These are phyloP conservation scores for Exophiala alcalophila DNA, from an alignment of 2,329 filamentous ascomycete species.

Conservation along the genomic window DNA sequence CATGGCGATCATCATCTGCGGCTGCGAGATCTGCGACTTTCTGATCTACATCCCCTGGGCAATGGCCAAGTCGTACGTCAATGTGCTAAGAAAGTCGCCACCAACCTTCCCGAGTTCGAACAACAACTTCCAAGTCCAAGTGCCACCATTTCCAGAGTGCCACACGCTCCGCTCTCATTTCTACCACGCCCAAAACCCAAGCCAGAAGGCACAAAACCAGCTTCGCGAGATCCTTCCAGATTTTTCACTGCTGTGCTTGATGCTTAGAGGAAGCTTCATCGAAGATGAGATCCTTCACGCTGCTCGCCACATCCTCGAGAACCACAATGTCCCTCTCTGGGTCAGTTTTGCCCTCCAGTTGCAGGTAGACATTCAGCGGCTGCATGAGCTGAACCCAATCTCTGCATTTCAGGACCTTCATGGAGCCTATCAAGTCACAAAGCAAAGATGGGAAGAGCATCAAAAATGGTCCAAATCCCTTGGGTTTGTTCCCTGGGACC, in stretches of 20 bases:
- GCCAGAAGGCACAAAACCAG: background rate
- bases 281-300: conserved; percentile 10
- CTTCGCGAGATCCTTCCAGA: conserved; percentile 1
- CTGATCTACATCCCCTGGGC: conserved; percentile 6
- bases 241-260: conserved; percentile 3
- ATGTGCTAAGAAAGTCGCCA: background rate
- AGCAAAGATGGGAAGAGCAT: background rate
- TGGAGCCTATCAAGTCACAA: background rate
- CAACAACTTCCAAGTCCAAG: conserved; percentile 2
- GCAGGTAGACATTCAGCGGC: conserved; percentile 6
- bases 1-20: conserved; percentile 5
- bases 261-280: conserved; percentile 1
- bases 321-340: conserved; percentile 2
- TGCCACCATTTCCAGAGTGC: background rate
- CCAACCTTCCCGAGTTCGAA: conserved; percentile 5
- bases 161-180: background rate
- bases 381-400: background rate
- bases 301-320: conserved; percentile 5
- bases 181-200: conserved; percentile 5
- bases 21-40: conserved; percentile 3
- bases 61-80: conserved; percentile 3
- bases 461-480: conserved; percentile 1
- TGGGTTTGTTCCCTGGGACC: background rate
- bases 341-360: conserved; percentile 7
- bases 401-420: conserved; percentile 1